Base-by-base conservation (phyloP, 208 protist genomes). In the Wallacemonas sp. region DNA sequence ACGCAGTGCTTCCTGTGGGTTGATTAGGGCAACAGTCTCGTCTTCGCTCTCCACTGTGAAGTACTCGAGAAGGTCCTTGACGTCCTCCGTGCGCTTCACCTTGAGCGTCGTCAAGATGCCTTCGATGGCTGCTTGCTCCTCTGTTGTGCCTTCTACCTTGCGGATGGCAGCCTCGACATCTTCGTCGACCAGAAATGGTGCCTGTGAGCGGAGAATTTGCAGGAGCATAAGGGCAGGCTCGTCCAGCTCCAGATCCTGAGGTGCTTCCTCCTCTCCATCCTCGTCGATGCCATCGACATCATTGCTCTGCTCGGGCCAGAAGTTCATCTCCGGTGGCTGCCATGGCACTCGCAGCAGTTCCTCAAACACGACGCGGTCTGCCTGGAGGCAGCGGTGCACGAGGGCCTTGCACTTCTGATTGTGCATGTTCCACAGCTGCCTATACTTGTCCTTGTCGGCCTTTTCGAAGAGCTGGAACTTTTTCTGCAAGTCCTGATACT, bases 401-500 rank as follows among this genome's bases (percentile, higher is more conserved):
- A 97, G 85, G 4, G 84, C 66, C 60, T 92, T 87, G 66, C 94
- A 95, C 41, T 88, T 82, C 61, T 97, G 80, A 68, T 99, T 85
- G 76, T 99, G 96, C 92, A 98, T 97, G 51, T 77, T 68, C 92
- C 94, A 99, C 28, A 99, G 70, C 58, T 98, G 94, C 6, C 75
- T 62, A 55, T 97, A 98, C 73, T 97, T 97, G 28, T 90, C 77
- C 56, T 88, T 93, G 77, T 99, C 97, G 8, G 94, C 81, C 45
- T 82, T 88, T 60, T 98, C 93, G 79, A 98, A 98, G 24, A 88
- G 79, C 62, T 93, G 84, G 70, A 98, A 98, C 68, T 99, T 98
- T 27, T 66, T 62, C 75, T 98, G 93, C n/a, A 98, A 77, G 68
- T 99, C 96, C 71, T 97, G 96, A 81, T 97, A 99, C 79, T 98